phyloP scores from a whole-genome alignment of 2,329 filamentous ascomycete genomes.

The Aspergillus sp. region DNA sequence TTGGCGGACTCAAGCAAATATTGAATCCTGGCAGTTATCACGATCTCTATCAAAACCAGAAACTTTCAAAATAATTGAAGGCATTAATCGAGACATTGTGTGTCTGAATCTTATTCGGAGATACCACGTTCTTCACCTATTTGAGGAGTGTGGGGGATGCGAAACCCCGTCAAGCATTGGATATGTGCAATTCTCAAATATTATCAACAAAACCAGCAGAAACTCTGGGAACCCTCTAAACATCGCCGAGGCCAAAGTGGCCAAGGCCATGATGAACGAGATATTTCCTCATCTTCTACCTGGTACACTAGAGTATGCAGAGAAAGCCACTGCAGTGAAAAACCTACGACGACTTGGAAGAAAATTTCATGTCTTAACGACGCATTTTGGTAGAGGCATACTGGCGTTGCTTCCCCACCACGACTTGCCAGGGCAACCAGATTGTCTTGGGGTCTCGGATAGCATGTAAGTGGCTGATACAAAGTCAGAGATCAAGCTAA shows the following conservation, averaged over 20 bases:
- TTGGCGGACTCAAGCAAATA: background rate
- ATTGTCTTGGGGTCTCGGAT: background rate
- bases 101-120: slow-evolving; percentile 1
- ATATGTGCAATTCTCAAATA: slow-evolving; percentile 1
- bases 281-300: slow-evolving; percentile 1
- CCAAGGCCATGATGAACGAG: slow-evolving; percentile 4
- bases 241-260: slow-evolving; percentile 1
- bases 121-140: slow-evolving; percentile 5
- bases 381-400: slow-evolving; percentile 6
- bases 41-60: background rate
- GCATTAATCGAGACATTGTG: background rate
- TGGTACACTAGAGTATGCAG: background rate
- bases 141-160: slow-evolving; percentile 3
- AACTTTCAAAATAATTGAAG: background rate
- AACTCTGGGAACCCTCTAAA: slow-evolving; percentile 4
- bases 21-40: background rate
- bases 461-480: background rate
- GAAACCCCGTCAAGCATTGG: background rate
- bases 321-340: background rate
- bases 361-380: slow-evolving; percentile 1
- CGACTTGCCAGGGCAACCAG: background rate
- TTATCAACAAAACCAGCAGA: background rate
- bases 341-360: slow-evolving; percentile 2
- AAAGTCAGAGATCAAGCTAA: background rate
- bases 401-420: background rate